A percentile compares a stretch with the other conserved stretches of the same genome.
These are phyloP conservation scores for Trichoderma pleuroti DNA, from an alignment of 2,329 filamentous ascomycete genomes.

Conservation along the genomic window DNA sequence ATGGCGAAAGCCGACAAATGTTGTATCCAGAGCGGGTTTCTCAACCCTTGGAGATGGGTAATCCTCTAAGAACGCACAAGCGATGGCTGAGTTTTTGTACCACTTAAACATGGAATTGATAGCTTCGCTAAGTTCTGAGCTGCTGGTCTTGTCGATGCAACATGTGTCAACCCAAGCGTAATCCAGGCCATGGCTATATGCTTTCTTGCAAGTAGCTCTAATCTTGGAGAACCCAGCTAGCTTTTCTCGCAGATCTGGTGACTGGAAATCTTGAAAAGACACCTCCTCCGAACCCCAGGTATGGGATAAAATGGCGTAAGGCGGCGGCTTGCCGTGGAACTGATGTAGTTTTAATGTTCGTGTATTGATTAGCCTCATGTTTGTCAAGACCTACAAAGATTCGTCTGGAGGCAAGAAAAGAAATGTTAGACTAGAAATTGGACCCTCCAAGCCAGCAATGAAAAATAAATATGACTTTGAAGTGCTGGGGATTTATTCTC, in stretches of 20 bases:
- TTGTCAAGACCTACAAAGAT: neutral
- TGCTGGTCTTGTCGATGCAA: neutral
- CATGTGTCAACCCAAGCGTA: neutral
- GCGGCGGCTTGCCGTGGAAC: neutral
- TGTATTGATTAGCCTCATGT: neutral
- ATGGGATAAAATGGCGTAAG: neutral
- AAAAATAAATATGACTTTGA: neutral
- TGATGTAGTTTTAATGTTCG: neutral
- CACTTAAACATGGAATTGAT: neutral
- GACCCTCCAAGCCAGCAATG: rapidly evolving
- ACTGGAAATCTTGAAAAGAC: neutral
- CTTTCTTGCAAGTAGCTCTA: neutral
- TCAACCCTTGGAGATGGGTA: neutral
- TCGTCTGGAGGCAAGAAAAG: rapidly evolving
- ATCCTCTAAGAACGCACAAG: neutral
- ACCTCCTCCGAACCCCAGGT: neutral
- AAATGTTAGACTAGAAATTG: rapidly evolving
- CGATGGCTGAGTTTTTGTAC: neutral
- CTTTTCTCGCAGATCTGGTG: neutral
- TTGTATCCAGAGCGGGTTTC: neutral
- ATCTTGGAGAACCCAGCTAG: neutral
- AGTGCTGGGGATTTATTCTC: neutral
- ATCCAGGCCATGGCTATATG: neutral
- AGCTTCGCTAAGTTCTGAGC: neutral
- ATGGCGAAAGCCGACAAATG: neutral